Conservation (phyloP, 495 filamentous ascomycete genomes). For the Daldinia grandis region DNA sequence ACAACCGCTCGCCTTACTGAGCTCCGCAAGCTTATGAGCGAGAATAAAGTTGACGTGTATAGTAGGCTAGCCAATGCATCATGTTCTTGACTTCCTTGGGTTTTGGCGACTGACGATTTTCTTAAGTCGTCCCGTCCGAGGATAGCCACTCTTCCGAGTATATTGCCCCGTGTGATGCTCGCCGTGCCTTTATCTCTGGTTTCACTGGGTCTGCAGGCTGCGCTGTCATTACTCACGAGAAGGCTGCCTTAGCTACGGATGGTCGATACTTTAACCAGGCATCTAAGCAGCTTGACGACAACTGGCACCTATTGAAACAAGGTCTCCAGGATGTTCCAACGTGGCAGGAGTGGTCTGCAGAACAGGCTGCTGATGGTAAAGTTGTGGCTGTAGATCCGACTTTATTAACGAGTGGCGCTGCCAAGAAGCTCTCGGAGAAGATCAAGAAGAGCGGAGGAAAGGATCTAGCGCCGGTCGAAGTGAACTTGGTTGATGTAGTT, state of each 20-base stretch:
- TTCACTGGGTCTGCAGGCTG: constrained; percentile 97
- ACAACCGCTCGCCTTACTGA: constrained; percentile 78
- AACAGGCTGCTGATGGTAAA: constrained; percentile 85
- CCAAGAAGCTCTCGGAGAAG: constrained; percentile 84
- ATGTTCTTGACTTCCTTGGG: constrained; percentile 5
- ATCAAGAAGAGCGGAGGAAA: constrained; percentile 88
- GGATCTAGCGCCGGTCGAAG: constrained; percentile 72
- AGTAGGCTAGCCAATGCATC: constrained; percentile 65
- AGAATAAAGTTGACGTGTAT: constrained; percentile 89
- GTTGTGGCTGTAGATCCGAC: constrained; percentile 91
- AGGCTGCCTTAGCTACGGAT: constrained; percentile 92
- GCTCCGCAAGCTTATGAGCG: constrained; percentile 87
- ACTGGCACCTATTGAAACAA: constrained; percentile 93
- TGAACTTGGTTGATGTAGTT: constrained; percentile 86
- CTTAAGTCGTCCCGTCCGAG: constrained; percentile 91
- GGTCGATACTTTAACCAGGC: constrained; percentile 99
- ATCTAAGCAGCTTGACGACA: constrained; percentile 85
- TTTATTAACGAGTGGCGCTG: constrained; percentile 83
- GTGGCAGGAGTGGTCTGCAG: constrained; percentile 96
- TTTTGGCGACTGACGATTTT: constrained; percentile 27
- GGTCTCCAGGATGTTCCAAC: constrained; percentile 93
- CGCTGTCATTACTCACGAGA: constrained; percentile 84
- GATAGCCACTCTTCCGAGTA: constrained; percentile 98
- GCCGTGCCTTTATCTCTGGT: constrained; percentile 90
- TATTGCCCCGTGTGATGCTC: constrained; percentile 90